Percentiles rank a stretch among this genome's conserved stretches.
These are phyloP conservation scores for Leucocoprinus leucothites DNA, from an alignment of 768 basidiomycete species.

Conservation along the genomic window DNA sequence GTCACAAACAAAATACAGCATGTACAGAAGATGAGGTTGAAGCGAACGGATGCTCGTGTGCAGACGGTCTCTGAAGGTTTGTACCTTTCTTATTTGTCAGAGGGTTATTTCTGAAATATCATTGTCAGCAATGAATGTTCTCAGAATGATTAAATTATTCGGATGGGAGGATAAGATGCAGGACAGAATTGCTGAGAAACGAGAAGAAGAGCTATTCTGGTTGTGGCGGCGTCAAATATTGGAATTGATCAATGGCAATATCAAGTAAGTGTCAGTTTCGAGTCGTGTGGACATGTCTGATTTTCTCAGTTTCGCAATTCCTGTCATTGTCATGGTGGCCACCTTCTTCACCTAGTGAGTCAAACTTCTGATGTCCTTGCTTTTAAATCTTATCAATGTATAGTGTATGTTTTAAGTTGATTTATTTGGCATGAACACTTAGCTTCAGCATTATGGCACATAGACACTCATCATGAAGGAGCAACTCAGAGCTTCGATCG, in stretches of 20 bases:
- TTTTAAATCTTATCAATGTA: too few species aligned
- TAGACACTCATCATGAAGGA: conserved; percentile 38
- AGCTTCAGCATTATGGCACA: neutral
- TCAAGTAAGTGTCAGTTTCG: conserved; percentile 39
- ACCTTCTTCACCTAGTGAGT: conserved; percentile 57
- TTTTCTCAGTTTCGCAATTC: conserved; percentile 48
- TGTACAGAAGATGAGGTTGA: conserved; percentile 48
- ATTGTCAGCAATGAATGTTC: conserved; percentile 43
- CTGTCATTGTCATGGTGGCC: conserved; percentile 60
- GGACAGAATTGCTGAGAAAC: conserved; percentile 50
- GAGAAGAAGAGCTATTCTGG: conserved; percentile 59
- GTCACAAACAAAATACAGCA: conserved; percentile 47
- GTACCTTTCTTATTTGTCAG: conserved; percentile 11
- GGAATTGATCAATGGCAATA: conserved; percentile 42
- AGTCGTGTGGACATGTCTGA: neutral
- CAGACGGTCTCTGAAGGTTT: conserved; percentile 60
- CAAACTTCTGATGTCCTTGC: neutral
- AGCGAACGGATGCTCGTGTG: conserved; percentile 58
- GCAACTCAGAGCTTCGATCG: conserved; percentile 36
- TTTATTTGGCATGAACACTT: neutral
- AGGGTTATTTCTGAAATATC: conserved; percentile 18
- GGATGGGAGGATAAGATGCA: conserved; percentile 62
- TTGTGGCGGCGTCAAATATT: conserved; percentile 53
- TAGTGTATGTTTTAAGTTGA: conserved; percentile 9
- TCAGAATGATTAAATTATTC: conserved; percentile 73